Evolutionary conservation across 129 eudicot genomes (phyloP).

Genomic region (Saussurea involucrata): DNA sequence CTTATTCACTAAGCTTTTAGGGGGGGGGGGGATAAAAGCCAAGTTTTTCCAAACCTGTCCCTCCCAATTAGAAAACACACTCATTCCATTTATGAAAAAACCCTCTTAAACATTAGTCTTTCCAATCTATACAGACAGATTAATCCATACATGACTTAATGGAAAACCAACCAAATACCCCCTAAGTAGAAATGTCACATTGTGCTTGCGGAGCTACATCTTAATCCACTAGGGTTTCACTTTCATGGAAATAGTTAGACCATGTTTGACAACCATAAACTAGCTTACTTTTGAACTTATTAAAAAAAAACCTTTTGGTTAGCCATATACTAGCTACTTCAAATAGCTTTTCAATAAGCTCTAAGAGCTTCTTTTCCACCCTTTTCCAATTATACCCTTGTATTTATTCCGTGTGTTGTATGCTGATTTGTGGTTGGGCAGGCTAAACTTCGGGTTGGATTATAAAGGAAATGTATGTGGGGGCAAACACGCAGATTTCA

Average conservation of each 20-base stretch:
- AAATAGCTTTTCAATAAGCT: neutral
- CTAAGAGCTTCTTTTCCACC: neutral
- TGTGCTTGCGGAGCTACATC: neutral
- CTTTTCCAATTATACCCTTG: neutral
- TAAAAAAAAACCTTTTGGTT: neutral
- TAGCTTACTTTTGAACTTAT: neutral
- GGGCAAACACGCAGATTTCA: constrained; percentile 63
- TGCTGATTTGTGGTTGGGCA: constrained; percentile 29
- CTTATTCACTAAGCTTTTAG: no score
- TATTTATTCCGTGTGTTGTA: neutral
- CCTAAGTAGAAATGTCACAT: neutral
- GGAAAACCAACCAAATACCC: no score
- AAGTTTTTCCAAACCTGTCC: no score
- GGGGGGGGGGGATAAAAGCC: no score
- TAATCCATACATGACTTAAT: no score
- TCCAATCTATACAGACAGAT: no score
- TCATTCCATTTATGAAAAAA: no score
- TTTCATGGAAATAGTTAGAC: no score
- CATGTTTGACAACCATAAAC: neutral
- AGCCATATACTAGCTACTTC: neutral
- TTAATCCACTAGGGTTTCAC: neutral
- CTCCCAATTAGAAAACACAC: no score
- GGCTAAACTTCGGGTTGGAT: constrained; percentile 89
- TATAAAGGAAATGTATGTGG: constrained; percentile 95
- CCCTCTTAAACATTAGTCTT: no score